Percentiles rank a stretch among this genome's conserved stretches.
Conservation (phyloP, 164 flowering plant genomes). For the Tetrastigma voinierianum region DNA sequence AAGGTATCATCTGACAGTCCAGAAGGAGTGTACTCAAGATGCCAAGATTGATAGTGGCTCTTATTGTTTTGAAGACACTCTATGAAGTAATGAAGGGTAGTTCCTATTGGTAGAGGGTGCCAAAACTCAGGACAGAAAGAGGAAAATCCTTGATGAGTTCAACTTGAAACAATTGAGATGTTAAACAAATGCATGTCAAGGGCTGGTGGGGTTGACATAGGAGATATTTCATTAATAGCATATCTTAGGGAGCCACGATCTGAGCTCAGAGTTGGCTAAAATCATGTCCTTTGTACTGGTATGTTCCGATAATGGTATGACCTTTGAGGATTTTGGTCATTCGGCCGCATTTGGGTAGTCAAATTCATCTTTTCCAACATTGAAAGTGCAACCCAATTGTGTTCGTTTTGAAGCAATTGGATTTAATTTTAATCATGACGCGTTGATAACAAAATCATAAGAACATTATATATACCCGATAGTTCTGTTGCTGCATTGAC, state of each 20-base stretch:
- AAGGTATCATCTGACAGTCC: conserved; percentile 62
- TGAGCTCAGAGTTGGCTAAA: conserved; percentile 42
- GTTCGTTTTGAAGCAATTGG: background rate
- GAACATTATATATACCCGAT: conserved; percentile 46
- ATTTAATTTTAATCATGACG: background rate
- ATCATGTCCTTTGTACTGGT: conserved; percentile 34
- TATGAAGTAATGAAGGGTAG: conserved; percentile 50
- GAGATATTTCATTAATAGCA: conserved; percentile 65
- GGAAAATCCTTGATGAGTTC: conserved; percentile 37
- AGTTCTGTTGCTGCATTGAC: conserved; percentile 72
- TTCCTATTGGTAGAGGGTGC: conserved; percentile 42
- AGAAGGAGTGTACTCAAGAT: conserved; percentile 66
- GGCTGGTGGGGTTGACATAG: conserved; percentile 53
- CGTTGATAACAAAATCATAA: background rate
- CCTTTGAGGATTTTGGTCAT: conserved; percentile 90
- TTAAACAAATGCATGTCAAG: conserved; percentile 73
- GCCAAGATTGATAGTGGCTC: conserved; percentile 57
- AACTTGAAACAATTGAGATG: conserved; percentile 58
- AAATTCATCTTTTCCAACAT: conserved; percentile 49
- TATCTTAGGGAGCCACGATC: conserved; percentile 49
- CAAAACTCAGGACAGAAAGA: conserved; percentile 27
- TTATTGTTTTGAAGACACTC: conserved; percentile 76
- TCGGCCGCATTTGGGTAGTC: conserved; percentile 81
- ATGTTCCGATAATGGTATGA: conserved; percentile 71
- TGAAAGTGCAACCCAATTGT: background rate